A percentile compares a stretch with the other conserved stretches of the same genome.
Conservation (phyloP, 2,329 filamentous ascomycete species). For the Diaporthe capsici region DNA sequence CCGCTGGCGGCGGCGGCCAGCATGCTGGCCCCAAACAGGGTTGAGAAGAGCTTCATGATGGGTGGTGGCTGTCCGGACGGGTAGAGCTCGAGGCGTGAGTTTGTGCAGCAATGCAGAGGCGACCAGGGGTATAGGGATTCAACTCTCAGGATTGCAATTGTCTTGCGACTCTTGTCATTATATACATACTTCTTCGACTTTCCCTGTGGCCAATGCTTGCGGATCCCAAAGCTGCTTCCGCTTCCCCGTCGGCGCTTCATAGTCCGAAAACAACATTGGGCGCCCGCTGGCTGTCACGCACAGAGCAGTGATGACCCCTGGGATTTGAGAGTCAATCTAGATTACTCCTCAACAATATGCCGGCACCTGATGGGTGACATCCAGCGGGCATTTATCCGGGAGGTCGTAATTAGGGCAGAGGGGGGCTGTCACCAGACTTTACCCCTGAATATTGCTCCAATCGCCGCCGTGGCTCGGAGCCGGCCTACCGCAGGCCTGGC, state of each 20-base stretch:
- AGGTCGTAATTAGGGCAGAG: conserved; percentile 4
- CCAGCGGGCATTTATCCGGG: conserved; percentile 20
- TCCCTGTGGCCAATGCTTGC: conserved; percentile 6
- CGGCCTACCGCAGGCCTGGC: background rate
- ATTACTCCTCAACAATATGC: conserved; percentile 21
- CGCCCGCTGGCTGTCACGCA: background rate
- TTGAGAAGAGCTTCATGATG: conserved; percentile 20
- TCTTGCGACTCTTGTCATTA: background rate
- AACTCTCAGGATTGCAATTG: too few relatives aligned
- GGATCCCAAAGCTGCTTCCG: background rate
- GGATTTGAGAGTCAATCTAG: background rate
- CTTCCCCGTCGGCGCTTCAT: conserved; percentile 31
- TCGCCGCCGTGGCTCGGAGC: background rate
- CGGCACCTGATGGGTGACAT: conserved; percentile 1
- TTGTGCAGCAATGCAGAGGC: background rate
- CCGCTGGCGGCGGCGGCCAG: conserved; percentile 40
- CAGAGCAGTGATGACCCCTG: background rate
- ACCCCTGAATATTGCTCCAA: conserved; percentile 21
- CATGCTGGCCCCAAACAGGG: conserved; percentile 36
- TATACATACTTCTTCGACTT: background rate
- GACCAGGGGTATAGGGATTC: background rate
- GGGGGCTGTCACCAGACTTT: background rate
- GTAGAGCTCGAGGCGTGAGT: background rate
- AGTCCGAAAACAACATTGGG: conserved; percentile 13
- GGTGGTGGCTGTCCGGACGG: background rate